Evolutionary conservation across 2,329 filamentous ascomycete genomes (phyloP).

Genomic region (Penicillium polonicum): DNA sequence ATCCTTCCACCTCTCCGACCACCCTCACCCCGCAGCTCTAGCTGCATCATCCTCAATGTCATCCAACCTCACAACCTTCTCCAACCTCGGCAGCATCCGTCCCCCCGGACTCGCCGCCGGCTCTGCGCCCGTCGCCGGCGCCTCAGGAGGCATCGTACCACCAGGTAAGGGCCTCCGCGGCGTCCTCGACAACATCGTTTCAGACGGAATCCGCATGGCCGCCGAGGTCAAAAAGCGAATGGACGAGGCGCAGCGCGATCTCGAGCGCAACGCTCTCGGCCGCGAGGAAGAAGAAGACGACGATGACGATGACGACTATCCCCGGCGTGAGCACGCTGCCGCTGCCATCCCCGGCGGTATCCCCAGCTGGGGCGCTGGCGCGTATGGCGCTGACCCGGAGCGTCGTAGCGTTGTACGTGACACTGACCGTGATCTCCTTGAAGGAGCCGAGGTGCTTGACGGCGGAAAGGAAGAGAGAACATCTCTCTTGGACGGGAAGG

Average conservation of each 20-base stretch:
- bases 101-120: constrained; percentile 41
- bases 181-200: constrained; percentile 95
- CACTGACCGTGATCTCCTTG: constrained; percentile 68
- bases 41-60: constrained; percentile 52
- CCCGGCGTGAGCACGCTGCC: constrained; percentile 22
- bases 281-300: constrained; percentile 68
- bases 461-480: constrained; percentile 33
- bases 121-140: constrained; percentile 46
- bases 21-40: constrained; percentile 48
- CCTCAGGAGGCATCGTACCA: constrained; percentile 60
- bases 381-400: constrained; percentile 58
- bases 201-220: constrained; percentile 93
- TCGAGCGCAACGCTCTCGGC: constrained; percentile 75
- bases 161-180: constrained; percentile 77
- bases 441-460: constrained; percentile 69
- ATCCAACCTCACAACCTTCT: constrained; percentile 81
- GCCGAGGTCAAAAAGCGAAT: constrained; percentile 87
- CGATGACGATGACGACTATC: constrained; percentile 66
- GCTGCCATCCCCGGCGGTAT: constrained; percentile 35
- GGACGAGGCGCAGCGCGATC: constrained; percentile 90
- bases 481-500: constrained; percentile 31
- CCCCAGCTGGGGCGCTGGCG: constrained; percentile 41
- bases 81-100: constrained; percentile 60
- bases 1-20: constrained; percentile 83
- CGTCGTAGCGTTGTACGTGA: constrained; percentile 61